These are phyloP conservation scores for Podila horticola DNA, from an alignment of 192 early-diverging fungal genomes.

Conservation along the genomic window DNA sequence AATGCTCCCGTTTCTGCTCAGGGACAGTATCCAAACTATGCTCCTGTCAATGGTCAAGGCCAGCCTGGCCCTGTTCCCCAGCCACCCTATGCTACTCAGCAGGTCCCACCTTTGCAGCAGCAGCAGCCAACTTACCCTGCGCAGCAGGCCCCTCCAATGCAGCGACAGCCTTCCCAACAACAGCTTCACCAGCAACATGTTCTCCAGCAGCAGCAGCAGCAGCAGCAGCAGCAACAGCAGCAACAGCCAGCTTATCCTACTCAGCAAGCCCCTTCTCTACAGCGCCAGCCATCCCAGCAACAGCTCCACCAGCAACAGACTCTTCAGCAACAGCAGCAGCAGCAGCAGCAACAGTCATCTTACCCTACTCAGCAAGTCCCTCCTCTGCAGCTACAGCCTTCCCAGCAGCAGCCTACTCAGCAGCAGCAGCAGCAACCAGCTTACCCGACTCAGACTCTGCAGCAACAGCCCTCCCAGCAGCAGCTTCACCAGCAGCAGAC, in stretches of 20 bases:
- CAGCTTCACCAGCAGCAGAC: slow-evolving; percentile 9
- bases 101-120: background rate
- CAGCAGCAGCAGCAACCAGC: background rate
- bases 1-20: too few species aligned
- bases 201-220: background rate
- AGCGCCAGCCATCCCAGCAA: slow-evolving; percentile 8
- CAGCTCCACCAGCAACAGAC: slow-evolving; percentile 8
- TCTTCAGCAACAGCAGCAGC: slow-evolving; percentile 5
- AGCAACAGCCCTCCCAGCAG: slow-evolving; percentile 5
- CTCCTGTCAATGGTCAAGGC: background rate
- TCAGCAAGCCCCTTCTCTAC: background rate
- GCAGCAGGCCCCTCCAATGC: background rate
- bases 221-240: slow-evolving; percentile 5
- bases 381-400: too few species aligned
- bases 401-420: slow-evolving; percentile 9
- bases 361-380: too few species aligned
- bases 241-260: background rate
- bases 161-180: background rate
- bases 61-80: background rate
- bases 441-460: background rate
- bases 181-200: slow-evolving; percentile 19
- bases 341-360: slow-evolving; percentile 3
- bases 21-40: background rate
- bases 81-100: background rate
- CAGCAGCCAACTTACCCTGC: background rate